Percentiles rank a stretch among this genome's conserved stretches.
Evolutionary conservation across 805 yeast species (phyloP).

Genomic region (Schizosaccharomyces pombe): DNA sequence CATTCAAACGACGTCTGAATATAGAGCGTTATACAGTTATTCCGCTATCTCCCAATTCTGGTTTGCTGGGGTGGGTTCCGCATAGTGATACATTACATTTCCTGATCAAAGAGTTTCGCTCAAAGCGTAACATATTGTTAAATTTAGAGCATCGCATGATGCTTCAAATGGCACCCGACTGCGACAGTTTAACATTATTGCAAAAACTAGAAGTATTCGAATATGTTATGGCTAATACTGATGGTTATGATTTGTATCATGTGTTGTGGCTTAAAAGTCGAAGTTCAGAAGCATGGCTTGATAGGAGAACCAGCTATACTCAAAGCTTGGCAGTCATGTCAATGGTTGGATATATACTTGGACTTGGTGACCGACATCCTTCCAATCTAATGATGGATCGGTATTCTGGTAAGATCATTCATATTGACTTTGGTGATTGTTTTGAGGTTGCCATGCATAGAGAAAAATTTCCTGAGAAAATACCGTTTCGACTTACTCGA

Average conservation of each 20-base stretch:
- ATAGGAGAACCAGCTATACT: conserved; percentile 85
- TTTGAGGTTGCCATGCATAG: conserved; percentile 92
- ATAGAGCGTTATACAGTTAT: conserved; percentile 82
- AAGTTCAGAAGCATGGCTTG: conserved; percentile 93
- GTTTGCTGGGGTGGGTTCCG: conserved; percentile 81
- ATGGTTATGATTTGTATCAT: conserved; percentile 87
- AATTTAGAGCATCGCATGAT: conserved; percentile 87
- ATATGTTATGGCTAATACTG: conserved; percentile 78
- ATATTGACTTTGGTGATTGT: conserved; percentile 97
- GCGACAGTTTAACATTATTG: conserved; percentile 63
- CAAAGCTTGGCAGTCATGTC: conserved; percentile 95
- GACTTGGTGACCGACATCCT: conserved; percentile 94
- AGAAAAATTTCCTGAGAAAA: conserved; percentile 93
- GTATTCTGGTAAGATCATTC: conserved; percentile 82
- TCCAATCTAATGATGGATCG: conserved; percentile 88
- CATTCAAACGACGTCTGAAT: conserved; percentile 83
- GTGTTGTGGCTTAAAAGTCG: conserved; percentile 90
- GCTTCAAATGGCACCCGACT: conserved; percentile 95
- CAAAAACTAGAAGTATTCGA: conserved; percentile 94
- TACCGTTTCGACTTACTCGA: conserved; percentile 86
- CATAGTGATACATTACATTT: conserved; percentile 92
- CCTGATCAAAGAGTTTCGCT: conserved; percentile 75
- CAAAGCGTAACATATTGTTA: conserved; percentile 61
- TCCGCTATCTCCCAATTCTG: conserved; percentile 89
- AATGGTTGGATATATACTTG: conserved; percentile 90